Base-by-base conservation (phyloP, 768 basidiomycete genomes). In the Saitozyma podzolica region DNA sequence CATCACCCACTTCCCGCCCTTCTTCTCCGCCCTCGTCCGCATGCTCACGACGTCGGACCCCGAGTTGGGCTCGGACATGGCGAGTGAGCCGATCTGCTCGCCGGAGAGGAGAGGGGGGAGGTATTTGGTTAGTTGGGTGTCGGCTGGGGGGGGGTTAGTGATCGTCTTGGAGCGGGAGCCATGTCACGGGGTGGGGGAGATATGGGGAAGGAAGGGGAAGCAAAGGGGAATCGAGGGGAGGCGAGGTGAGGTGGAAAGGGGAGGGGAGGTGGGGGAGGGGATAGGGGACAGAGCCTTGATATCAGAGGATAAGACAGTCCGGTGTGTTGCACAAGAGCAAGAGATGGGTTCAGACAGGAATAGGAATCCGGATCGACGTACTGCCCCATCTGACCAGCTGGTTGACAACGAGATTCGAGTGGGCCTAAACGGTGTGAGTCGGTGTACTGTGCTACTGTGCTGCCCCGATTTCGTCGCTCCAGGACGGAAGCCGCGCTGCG, bases 21-120 rank as follows among this genome's bases (percentile, higher is more conserved):
- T 83, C 81, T 89, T 89, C 68, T 89, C 87, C 20, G 92, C 92
- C 63, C 84, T 87, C 61, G 92, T 82, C 71, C 83, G 84, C 94
- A 97, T 97, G 74, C 90, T 91, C 17, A 96, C 87, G n/a, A 97
- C 93, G 80, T 97, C 93, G 73, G 91, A 92, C 60, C 94, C 94
- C 69, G 88, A 87, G 14, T 89, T 91, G 1, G 89, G 84, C 82
- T 97, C 94, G 70, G 89, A 91, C 94, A 97, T 97, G 2, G 94
- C 94, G 64, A 97, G 82, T 69, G 89, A 88, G 45, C 94, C 94
- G 40, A 97, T 85, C 45, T 83, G 85, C 19, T 79, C 72, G 9
- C 94, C 94, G 39, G 85, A 83, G 43, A 95, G 81, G 50, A 96
- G 83, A 72, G 88, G 87, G 5, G 88, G 86, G 6, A 97, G 84